Evolutionary conservation across 2,329 filamentous ascomycete genomes (phyloP).

Genomic region (Teratosphaeriaceae sp.): DNA sequence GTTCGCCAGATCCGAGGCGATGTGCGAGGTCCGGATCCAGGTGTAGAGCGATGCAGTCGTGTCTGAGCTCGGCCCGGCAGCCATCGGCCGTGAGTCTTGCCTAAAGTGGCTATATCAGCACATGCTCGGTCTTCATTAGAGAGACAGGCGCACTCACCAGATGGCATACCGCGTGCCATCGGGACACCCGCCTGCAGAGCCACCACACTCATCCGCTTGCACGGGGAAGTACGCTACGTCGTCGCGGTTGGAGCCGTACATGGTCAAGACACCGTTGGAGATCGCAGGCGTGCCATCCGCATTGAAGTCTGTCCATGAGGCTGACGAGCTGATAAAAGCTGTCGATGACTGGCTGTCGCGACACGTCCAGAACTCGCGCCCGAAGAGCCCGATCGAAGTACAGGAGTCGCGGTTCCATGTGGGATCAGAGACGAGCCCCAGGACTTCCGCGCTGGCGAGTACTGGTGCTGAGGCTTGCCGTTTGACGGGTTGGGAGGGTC

Average conservation of each 20-base stretch:
- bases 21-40: slow-evolving; percentile 14
- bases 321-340: slow-evolving; percentile 17
- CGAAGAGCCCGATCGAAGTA: slow-evolving; percentile 13
- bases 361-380: slow-evolving; percentile 21
- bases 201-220: slow-evolving; percentile 14
- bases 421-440: slow-evolving; percentile 9
- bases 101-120: too few relatives aligned
- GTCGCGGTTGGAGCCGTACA: slow-evolving; percentile 12
- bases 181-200: slow-evolving; percentile 12
- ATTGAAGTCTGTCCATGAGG: slow-evolving; percentile 17
- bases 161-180: slow-evolving; percentile 17
- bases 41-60: slow-evolving; percentile 15
- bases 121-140: too few relatives aligned
- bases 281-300: slow-evolving; percentile 11
- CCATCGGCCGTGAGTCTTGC: slow-evolving; percentile 16
- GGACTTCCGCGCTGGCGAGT: neutral
- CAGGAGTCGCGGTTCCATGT: slow-evolving; percentile 20
- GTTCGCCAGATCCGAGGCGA: slow-evolving; percentile 8
- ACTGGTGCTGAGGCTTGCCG: too few relatives aligned
- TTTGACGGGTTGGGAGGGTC: too few relatives aligned
- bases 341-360: slow-evolving; percentile 16
- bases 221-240: slow-evolving; percentile 14
- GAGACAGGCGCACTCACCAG: too few relatives aligned
- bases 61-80: slow-evolving; percentile 6
- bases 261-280: slow-evolving; percentile 13